Base-by-base conservation (phyloP, 1,139 yeast species). In the Debaryomyces subglobosus region DNA sequence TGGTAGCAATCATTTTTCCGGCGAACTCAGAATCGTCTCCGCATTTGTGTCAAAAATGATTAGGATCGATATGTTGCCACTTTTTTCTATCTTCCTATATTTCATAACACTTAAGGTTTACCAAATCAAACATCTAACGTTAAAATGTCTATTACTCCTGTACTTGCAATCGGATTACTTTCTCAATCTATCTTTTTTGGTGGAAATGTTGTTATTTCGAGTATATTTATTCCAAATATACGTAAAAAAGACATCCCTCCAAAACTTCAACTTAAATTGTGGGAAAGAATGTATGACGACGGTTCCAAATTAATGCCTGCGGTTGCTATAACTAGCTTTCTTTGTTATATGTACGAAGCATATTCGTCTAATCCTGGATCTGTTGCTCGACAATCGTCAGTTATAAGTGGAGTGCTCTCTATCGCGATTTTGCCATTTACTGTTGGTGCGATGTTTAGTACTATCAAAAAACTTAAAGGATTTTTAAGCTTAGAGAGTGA, bases 141-240 rank as follows among this genome's bases (percentile, higher is more conserved):
- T 20, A 33, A 2, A 37, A 37, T 44, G 46, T 15, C 42, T 4
- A 10, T 44, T 1, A 38, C 34, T 3, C 20, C 39, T n/a, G 24
- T 38, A 37, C 43, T 33, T 29, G 43, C 47, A 9, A 10, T 47
- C 5, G 49, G 46, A 8, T 21, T 46, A 12, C 6, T 44, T 27
- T 39, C 49, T 6, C 49, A 47, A 39, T 47, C 49, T 1, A 25
- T 47, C 16, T 47, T 47, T 34, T 27, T 47, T 21, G 49, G 49
- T 16, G 47, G 47, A 3, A 47, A 47, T 21, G 16, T 46, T 23
- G 43, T 34, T 8, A 24, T 47, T 5, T 47, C 49, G 5, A 24
- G 39, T n/a, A 37, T 47, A 5, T 37, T 43, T 18, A 34, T 47
- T 34, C 49, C 49, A n/a, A 39, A 39, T 9, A 18, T 47, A 25